phyloP scores from a whole-genome alignment of 2,329 filamentous ascomycete genomes.

The Aspergillus fijiensis region DNA sequence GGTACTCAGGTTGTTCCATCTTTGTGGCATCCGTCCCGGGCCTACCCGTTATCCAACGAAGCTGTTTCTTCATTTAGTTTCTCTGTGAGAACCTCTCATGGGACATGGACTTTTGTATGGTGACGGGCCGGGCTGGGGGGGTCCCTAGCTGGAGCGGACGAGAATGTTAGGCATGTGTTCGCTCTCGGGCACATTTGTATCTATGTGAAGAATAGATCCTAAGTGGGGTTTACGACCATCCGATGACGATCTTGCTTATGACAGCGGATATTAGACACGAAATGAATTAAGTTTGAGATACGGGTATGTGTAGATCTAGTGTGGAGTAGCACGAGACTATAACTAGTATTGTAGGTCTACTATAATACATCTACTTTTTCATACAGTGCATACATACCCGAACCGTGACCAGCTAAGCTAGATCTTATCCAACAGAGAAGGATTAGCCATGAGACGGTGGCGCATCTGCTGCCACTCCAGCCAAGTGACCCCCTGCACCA shows the following conservation, averaged over 20 bases:
- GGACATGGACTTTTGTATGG: conserved; percentile 15
- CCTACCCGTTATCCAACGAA: conserved; percentile 15
- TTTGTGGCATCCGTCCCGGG: conserved; percentile 4
- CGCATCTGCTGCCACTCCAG: conserved; percentile 64
- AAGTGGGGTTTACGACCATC: neutral
- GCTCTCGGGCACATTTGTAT: neutral
- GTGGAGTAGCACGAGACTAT: too few species aligned
- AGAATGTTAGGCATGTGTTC: neutral
- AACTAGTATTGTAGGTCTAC: too few species aligned
- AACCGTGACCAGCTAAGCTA: neutral
- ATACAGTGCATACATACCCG: too few species aligned
- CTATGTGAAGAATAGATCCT: conserved; percentile 4
- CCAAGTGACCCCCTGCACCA: conserved; percentile 76
- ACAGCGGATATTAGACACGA: conserved; percentile 9
- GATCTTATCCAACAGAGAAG: neutral
- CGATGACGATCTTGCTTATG: conserved; percentile 12
- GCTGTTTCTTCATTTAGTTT: conserved; percentile 11
- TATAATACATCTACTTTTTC: too few species aligned
- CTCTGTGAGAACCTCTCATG: conserved; percentile 6
- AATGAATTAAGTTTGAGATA: neutral
- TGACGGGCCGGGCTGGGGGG: neutral
- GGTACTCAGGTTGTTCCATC: conserved; percentile 11
- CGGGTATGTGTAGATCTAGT: too few species aligned
- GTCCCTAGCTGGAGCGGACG: neutral
- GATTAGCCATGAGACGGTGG: conserved; percentile 24